phyloP scores from a whole-genome alignment of 1,284 basidiomycete genomes.

The Leccinum subspadiceum region DNA sequence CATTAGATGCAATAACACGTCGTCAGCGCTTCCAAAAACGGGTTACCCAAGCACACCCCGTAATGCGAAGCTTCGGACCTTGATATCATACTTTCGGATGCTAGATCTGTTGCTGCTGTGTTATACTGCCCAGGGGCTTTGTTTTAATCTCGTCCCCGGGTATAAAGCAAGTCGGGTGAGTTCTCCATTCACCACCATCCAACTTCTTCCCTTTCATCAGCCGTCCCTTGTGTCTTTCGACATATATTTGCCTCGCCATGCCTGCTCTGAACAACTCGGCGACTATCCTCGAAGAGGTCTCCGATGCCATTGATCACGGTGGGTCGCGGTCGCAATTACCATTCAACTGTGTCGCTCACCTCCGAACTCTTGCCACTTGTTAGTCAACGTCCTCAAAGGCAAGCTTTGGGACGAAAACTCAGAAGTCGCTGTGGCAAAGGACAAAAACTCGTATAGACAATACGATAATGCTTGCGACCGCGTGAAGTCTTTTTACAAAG shows the following conservation, averaged over 20 bases:
- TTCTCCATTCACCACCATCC: conserved; percentile 1
- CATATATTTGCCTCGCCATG: conserved; percentile 13
- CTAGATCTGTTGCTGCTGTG: conserved; percentile 7
- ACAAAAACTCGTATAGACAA: conserved; percentile 73
- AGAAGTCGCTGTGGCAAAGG: conserved; percentile 71
- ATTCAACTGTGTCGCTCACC: neutral
- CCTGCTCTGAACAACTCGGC: conserved; percentile 31
- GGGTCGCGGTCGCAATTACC: conserved; percentile 15
- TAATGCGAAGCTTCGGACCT: conserved; percentile 25
- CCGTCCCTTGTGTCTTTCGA: neutral
- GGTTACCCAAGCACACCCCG: conserved; percentile 13
- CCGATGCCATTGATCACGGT: conserved; percentile 77
- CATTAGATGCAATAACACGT: conserved; percentile 12
- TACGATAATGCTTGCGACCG: conserved; percentile 82
- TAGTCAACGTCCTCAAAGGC: conserved; percentile 69
- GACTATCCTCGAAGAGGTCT: conserved; percentile 58
- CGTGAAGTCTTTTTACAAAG: conserved; percentile 85
- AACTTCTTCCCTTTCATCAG: neutral
- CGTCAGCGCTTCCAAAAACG: conserved; percentile 16
- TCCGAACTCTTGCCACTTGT: too few relatives aligned
- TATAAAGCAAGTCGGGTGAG: conserved; percentile 21
- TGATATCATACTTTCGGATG: conserved; percentile 20
- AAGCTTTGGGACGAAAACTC: conserved; percentile 60
- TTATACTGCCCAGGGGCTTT: conserved; percentile 6
- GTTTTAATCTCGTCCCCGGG: conserved; percentile 7